Evolutionary conservation across 345 rosid species (phyloP), one percentile per base, ranked within the genome.

Genomic region (Bruguiera parviflora): DNA sequence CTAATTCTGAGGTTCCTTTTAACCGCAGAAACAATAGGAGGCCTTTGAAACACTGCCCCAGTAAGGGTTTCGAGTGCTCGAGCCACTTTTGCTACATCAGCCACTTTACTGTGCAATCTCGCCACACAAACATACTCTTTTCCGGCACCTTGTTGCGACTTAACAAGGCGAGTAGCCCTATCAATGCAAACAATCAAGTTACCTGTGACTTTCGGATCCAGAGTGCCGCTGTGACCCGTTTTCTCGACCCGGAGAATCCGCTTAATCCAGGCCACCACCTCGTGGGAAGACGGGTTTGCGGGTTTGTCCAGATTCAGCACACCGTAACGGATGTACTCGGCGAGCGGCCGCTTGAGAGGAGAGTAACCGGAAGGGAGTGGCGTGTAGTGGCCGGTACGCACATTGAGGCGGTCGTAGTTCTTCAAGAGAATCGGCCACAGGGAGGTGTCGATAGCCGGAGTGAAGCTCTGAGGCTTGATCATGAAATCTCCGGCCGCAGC

Each of bases 221-320:
- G 82, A 19, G 98, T 94, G 7, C 98, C 98, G 31, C 95, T 88
- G 80, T 94, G 98, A 8, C 98, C 98, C 0, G 98, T 94, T 61
- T 91, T 94, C 59, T 94, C 98, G n/a, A 86, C 92, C 10, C 88
- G 88, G 46, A 94, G 82, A 64, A 94, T 91, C 31, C 98, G 90
- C 68, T 94, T 94, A 53, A 94, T 92, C 98, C 97, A 94, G 9
- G 98, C 98, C 13, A 94, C 98, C 25, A 94, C 98, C 82, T 94
- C 98, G 39, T 94, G 98, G 0, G 98, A 94, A 18, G 98, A 94
- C 0, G 98, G 98, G 71, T 94, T 94, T 20, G 98, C 87, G 0
- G 98, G 98, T 63, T 94, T 94, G 53, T 94, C 98, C 15, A 94
- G 96, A 64, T 94, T 94, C 65, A 94, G 61, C 43, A 94, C 53